Percentiles rank a stretch among this genome's conserved stretches.
Evolutionary conservation across 345 rosid genomes (phyloP).

Genomic region (Stellera chamaejasme): DNA sequence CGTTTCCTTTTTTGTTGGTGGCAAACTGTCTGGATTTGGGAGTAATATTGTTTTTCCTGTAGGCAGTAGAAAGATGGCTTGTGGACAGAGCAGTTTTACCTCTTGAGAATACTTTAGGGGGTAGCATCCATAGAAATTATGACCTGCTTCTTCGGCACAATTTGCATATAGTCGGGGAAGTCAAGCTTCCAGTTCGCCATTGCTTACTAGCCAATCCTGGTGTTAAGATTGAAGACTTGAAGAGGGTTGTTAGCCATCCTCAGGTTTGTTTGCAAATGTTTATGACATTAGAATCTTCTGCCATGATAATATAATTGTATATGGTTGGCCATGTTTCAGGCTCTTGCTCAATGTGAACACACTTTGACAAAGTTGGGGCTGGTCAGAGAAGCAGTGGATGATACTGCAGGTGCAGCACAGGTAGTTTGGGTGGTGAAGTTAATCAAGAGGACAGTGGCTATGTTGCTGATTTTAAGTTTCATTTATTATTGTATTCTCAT

Average conservation of each 20-base stretch:
- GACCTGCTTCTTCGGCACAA: constrained; percentile 88
- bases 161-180: constrained; percentile 96
- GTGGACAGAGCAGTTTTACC: constrained; percentile 96
- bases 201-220: constrained; percentile 90
- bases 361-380: constrained; percentile 75
- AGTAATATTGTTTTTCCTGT: constrained; percentile 1
- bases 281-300: constrained; percentile 2
- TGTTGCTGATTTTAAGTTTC: background rate
- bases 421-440: constrained; percentile 22
- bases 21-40: background rate
- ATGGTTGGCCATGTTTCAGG: constrained; percentile 33
- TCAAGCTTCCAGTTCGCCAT: constrained; percentile 81
- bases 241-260: constrained; percentile 94
- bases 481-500: constrained; percentile 5
- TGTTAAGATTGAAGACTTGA: constrained; percentile 66
- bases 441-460: background rate
- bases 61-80: constrained; percentile 91
- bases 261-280: constrained; percentile 41
- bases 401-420: constrained; percentile 99
- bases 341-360: constrained; percentile 93
- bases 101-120: constrained; percentile 94
- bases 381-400: constrained; percentile 87
- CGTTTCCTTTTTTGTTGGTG: background rate
- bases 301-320: constrained; percentile 1
- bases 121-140: constrained; percentile 96